phyloP scores from a whole-genome alignment of 306 rosid genomes.

The Gynostemma pentaphyllum region DNA sequence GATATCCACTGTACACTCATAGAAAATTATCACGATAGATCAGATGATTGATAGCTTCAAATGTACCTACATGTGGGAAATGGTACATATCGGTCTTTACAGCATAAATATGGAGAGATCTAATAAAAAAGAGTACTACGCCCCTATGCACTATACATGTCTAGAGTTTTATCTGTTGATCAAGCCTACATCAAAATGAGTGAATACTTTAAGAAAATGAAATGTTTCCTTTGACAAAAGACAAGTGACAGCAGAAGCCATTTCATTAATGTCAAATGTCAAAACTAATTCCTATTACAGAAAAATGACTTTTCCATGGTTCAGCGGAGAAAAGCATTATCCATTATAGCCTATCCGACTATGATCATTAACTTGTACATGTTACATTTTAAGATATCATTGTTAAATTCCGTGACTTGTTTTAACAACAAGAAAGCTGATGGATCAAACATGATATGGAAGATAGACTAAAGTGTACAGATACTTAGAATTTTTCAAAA shows the following conservation, averaged over 20 bases:
- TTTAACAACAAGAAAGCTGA: background rate
- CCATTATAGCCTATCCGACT: background rate
- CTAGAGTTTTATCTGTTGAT: background rate
- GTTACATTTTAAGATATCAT: no score
- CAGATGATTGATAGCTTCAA: background rate
- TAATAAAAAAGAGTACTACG: background rate
- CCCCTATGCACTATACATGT: background rate
- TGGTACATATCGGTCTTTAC: background rate
- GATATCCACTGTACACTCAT: conserved; percentile 21
- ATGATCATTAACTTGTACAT: background rate
- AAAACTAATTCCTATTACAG: background rate
- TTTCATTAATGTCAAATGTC: background rate
- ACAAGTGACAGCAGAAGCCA: conserved; percentile 1
- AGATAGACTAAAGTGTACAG: background rate
- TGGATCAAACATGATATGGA: background rate
- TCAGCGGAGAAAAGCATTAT: background rate
- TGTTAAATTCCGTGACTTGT: background rate
- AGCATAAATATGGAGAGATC: background rate
- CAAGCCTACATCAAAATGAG: no score
- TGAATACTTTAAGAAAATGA: background rate
- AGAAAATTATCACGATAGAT: conserved; percentile 10
- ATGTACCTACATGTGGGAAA: conserved; percentile 1
- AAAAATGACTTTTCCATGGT: background rate
- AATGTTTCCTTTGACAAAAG: background rate
- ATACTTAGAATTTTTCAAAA: background rate